A percentile compares a stretch with the other conserved stretches of the same genome.
These are phyloP conservation scores for Monosporozyma aerobia DNA, from an alignment of 805 yeast species.

Conservation along the genomic window DNA sequence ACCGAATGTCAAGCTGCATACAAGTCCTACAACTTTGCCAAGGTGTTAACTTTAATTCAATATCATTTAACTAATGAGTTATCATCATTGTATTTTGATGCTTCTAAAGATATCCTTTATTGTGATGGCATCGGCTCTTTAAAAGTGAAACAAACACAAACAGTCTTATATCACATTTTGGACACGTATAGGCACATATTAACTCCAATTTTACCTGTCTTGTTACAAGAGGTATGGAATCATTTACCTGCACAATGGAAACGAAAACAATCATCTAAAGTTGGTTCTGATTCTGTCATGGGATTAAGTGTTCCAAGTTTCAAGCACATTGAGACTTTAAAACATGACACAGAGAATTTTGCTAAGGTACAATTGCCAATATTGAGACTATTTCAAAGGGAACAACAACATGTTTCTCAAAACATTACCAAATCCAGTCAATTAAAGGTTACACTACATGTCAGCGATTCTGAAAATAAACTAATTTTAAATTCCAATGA, in stretches of 20 bases:
- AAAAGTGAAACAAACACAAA: conserved; percentile 39
- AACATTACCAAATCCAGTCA: background rate
- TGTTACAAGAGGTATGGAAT: conserved; percentile 86
- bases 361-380: conserved; percentile 13
- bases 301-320: background rate
- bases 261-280: conserved; percentile 3
- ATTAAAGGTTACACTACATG: background rate
- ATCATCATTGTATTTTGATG: conserved; percentile 79
- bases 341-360: conserved; percentile 7
- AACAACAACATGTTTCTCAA: background rate
- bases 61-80: conserved; percentile 65
- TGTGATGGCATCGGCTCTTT: conserved; percentile 45
- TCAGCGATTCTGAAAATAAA: background rate
- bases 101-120: conserved; percentile 77
- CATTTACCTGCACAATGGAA: conserved; percentile 33
- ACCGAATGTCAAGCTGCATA: conserved; percentile 37
- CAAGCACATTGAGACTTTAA: background rate
- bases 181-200: conserved; percentile 55
- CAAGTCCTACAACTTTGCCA: conserved; percentile 53
- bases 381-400: conserved; percentile 12
- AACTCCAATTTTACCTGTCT: conserved; percentile 74
- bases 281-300: background rate
- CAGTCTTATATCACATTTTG: conserved; percentile 53
- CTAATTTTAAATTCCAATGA: conserved; percentile 22
- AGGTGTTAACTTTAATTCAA: conserved; percentile 57